Conservation (phyloP, 2,329 filamentous ascomycete genomes). For the Immersiporthe knoxdaviesiana region DNA sequence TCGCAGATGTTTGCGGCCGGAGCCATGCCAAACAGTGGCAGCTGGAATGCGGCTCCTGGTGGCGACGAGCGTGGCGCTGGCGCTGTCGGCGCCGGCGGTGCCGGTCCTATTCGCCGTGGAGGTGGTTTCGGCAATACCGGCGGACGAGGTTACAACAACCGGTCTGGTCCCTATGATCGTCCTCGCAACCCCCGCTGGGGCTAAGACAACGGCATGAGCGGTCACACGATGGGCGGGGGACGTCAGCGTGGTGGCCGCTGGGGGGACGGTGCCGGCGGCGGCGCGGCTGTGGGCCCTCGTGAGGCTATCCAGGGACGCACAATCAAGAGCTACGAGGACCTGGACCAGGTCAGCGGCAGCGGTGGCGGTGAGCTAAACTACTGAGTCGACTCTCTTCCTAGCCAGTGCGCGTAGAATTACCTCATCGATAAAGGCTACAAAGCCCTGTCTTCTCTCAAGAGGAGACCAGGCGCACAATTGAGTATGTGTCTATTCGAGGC, state of each 20-base stretch:
- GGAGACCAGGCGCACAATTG: not conserved
- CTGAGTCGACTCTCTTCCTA: slow-evolving; percentile 46
- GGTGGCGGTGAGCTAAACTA: slow-evolving; percentile 90
- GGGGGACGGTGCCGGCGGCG: slow-evolving; percentile 74
- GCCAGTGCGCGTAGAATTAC: not conserved
- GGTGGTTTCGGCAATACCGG: slow-evolving; percentile 52
- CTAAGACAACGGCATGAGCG: slow-evolving; percentile 53
- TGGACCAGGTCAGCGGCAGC: slow-evolving; percentile 79
- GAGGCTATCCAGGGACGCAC: slow-evolving; percentile 93
- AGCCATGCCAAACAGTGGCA: slow-evolving; percentile 47
- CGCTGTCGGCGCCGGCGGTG: too few species aligned
- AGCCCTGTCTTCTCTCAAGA: not conserved
- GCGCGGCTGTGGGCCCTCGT: slow-evolving; percentile 77
- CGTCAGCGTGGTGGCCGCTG: slow-evolving; percentile 62
- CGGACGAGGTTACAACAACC: slow-evolving; percentile 54
- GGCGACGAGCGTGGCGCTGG: slow-evolving; percentile 54
- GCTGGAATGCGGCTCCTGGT: slow-evolving; percentile 52
- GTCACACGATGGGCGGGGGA: slow-evolving; percentile 44
- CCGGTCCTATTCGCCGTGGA: slow-evolving; percentile 71
- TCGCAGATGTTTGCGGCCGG: slow-evolving; percentile 58
- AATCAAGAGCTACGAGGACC: slow-evolving; percentile 94
- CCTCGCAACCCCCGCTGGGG: slow-evolving; percentile 59
- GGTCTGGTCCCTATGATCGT: slow-evolving; percentile 75
- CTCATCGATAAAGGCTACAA: not conserved
- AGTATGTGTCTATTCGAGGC: not conserved